Percentiles rank a stretch among this genome's conserved stretches.
Conservation (phyloP, 2,329 filamentous ascomycete genomes). For the Aspergillus oerlinghausenensis region DNA sequence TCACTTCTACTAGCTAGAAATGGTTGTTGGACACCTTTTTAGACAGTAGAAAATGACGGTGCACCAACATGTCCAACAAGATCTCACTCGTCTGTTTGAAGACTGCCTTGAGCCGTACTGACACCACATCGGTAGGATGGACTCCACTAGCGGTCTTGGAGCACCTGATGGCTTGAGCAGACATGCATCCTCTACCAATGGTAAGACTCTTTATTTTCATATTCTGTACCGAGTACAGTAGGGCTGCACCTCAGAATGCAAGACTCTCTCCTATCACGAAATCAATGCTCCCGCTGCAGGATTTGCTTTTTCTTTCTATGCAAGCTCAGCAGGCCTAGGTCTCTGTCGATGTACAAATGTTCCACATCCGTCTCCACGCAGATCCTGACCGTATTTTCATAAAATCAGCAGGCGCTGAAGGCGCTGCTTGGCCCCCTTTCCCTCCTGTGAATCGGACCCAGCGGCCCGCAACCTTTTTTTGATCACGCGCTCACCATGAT, state of each 20-base stretch:
- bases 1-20: no score
- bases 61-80: no score
- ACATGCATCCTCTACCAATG: neutral
- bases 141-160: neutral
- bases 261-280: neutral
- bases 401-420: neutral
- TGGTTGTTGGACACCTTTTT: no score
- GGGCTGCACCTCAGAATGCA: neutral
- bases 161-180: neutral
- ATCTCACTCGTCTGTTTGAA: neutral
- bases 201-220: neutral
- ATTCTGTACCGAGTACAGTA: neutral
- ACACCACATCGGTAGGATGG: neutral
- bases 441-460: conserved; percentile 9
- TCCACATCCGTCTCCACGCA: conserved; percentile 1
- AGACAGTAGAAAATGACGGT: no score
- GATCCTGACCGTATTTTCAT: conserved; percentile 1
- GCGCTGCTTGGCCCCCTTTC: neutral
- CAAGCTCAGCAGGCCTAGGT: neutral
- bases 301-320: neutral
- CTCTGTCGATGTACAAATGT: neutral
- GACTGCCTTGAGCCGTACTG: neutral
- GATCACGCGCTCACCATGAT: conserved; percentile 31
- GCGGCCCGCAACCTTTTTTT: conserved; percentile 23
- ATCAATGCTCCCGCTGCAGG: neutral